Evolutionary conservation across 163 green algal genomes (phyloP), one percentile per base, ranked within the genome.

Genomic region (Scenedesmus sp.): DNA sequence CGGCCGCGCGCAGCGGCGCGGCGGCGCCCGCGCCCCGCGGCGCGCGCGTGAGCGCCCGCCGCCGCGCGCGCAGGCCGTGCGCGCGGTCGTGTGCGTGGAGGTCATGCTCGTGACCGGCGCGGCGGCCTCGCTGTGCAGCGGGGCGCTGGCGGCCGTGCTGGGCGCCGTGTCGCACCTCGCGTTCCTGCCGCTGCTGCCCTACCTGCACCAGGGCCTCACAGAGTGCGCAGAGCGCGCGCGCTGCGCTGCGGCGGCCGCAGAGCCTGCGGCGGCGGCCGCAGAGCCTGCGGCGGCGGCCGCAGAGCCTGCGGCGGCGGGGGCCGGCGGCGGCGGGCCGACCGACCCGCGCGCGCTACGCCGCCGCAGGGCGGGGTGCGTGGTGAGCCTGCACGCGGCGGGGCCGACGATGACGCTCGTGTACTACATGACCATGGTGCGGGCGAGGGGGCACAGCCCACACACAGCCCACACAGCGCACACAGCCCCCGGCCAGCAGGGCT

Each of bases 91-190:
- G 22, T 79, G 60, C 28, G 83, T 84, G 26, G 83, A 88, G 69
- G 33, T 86, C 22, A 88, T 87, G 84, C 51, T 89, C 13, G 18
- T 89, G 11, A 84, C 81, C 26, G 84, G 84, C 1, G 54, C 75
- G 17, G 18, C 42, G 14, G 80, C 72, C n/a, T 42, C 83, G 17
- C 14, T 87, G 4, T 84, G 63, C 4, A 80, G 53, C 14, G 81
- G 84, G 9, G 81, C 63, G 77, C 48, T 77, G 39, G 60, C 77
- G 75, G 84, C 82, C 0, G 31, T 87, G 18, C 73, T 71, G 71
- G 66, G 53, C 17, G 44, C 81, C 15, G 15, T 85, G 13, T 85
- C 81, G 0, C 84, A 89, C 57, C 29, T 84, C 60, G 70, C 80
- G 15, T 82, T 87, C 72, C 44, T 89, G 56, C 84, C 84, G 0